Conservation (phyloP, 371 early-diverging fungal species). For the Rhizopus microsporus region DNA sequence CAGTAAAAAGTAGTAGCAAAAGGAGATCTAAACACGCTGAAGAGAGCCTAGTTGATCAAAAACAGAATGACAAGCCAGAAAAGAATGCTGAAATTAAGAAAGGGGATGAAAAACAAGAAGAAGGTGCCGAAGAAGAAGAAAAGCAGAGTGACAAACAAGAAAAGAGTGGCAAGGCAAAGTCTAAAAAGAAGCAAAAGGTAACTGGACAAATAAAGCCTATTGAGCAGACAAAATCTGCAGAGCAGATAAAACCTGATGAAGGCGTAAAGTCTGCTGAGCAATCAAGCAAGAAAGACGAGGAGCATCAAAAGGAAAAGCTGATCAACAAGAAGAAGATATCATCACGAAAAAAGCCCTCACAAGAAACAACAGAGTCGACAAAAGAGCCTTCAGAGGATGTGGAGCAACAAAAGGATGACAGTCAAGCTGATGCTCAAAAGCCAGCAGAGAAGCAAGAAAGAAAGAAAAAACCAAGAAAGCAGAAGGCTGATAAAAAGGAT, state of each 20-base stretch:
- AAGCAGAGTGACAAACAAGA: not conserved
- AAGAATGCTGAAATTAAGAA: not conserved
- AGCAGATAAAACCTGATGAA: no score
- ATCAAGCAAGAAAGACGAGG: no score
- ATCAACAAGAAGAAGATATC: not conserved
- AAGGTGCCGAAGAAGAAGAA: not conserved
- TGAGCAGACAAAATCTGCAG: no score
- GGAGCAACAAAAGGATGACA: not conserved
- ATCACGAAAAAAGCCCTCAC: not conserved
- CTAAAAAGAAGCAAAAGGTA: no score
- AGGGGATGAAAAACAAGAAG: slow-evolving; percentile 1
- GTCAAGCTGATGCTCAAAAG: no score
- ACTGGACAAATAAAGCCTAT: no score
- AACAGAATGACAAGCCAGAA: not conserved
- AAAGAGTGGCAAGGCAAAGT: no score
- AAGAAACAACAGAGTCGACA: not conserved
- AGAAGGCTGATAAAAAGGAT: not conserved
- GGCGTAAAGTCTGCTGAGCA: no score
- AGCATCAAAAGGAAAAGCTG: not conserved
- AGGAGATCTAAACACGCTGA: not conserved
- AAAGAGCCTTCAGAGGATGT: not conserved
- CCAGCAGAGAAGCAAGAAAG: not conserved
- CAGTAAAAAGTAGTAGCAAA: no score
- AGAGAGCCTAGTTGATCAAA: not conserved
- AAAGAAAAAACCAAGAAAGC: slow-evolving; percentile 9